Evolutionary conservation across 495 filamentous ascomycete genomes (phyloP).

Genomic region (Talaromyces trachyspermus): DNA sequence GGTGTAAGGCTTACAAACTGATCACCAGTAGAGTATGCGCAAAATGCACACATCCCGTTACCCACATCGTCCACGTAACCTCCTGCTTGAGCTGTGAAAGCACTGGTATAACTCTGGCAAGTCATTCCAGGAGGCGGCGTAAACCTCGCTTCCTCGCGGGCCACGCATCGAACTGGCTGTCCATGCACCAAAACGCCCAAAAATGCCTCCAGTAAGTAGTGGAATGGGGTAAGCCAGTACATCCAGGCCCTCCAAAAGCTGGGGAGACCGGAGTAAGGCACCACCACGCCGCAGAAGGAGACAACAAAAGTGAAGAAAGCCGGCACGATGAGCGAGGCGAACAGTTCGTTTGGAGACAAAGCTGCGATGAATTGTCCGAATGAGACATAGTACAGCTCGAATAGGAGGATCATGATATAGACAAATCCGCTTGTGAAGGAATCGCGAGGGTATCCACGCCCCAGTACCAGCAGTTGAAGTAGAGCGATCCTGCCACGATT

Average conservation of each 20-base stretch:
- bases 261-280: conserved; percentile 46
- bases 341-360: conserved; percentile 62
- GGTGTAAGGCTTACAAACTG: conserved; percentile 38
- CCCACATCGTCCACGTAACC: conserved; percentile 45
- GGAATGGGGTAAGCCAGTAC: conserved; percentile 60
- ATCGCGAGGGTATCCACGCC: conserved; percentile 43
- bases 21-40: conserved; percentile 50
- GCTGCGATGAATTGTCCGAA: conserved; percentile 74
- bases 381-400: conserved; percentile 65
- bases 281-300: conserved; percentile 57
- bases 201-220: conserved; percentile 53
- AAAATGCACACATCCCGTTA: conserved; percentile 50
- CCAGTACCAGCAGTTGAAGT: conserved; percentile 55
- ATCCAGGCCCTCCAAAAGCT: conserved; percentile 62
- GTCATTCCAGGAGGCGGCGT: conserved; percentile 40
- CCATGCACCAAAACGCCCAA: conserved; percentile 47
- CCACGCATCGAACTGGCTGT: conserved; percentile 46
- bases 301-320: conserved; percentile 58
- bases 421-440: conserved; percentile 48
- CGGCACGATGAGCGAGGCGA: conserved; percentile 62
- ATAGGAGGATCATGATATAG: conserved; percentile 57
- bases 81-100: conserved; percentile 34
- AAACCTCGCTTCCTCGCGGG: conserved; percentile 51
- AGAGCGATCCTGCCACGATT: conserved; percentile 42
- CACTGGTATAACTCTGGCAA: conserved; percentile 44